Conservation (phyloP, 2,329 filamentous ascomycete genomes). For the Colletotrichum cuscutae region DNA sequence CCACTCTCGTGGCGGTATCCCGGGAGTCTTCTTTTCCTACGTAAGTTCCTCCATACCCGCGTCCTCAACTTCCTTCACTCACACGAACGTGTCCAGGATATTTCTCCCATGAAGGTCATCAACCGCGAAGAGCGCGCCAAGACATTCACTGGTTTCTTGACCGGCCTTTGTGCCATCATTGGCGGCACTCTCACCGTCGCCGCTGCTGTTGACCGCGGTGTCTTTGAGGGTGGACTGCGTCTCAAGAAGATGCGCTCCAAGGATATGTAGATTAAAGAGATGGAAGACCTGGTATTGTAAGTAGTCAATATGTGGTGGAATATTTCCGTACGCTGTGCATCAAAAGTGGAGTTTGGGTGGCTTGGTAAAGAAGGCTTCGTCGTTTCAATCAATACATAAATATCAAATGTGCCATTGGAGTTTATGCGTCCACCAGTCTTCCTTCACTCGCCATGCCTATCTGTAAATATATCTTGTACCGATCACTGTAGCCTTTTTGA, state of each 20-base stretch:
- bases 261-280: slow-evolving; percentile 55
- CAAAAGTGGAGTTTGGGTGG: slow-evolving; percentile 36
- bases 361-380: slow-evolving; percentile 23
- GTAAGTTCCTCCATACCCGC: slow-evolving; percentile 62
- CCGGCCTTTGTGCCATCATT: slow-evolving; percentile 92
- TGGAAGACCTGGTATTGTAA: slow-evolving; percentile 8
- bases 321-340: slow-evolving; percentile 32
- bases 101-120: slow-evolving; percentile 99
- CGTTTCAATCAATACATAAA: slow-evolving; percentile 20
- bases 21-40: slow-evolving; percentile 98
- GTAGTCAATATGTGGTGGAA: slow-evolving; percentile 28
- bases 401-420: not conserved
- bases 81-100: slow-evolving; percentile 71
- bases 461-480: not conserved
- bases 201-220: slow-evolving; percentile 87
- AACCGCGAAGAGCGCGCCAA: slow-evolving; percentile 93
- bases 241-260: slow-evolving; percentile 87
- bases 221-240: slow-evolving; percentile 88
- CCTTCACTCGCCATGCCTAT: not conserved
- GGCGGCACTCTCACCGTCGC: slow-evolving; percentile 96
- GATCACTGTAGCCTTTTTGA: not conserved
- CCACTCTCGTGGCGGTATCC: slow-evolving; percentile 91
- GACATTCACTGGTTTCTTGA: slow-evolving; percentile 90
- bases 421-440: not conserved
- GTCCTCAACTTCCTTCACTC: slow-evolving; percentile 34